Base-by-base conservation (phyloP, 371 early-diverging fungal species). In the Lichtheimia ramosa region DNA sequence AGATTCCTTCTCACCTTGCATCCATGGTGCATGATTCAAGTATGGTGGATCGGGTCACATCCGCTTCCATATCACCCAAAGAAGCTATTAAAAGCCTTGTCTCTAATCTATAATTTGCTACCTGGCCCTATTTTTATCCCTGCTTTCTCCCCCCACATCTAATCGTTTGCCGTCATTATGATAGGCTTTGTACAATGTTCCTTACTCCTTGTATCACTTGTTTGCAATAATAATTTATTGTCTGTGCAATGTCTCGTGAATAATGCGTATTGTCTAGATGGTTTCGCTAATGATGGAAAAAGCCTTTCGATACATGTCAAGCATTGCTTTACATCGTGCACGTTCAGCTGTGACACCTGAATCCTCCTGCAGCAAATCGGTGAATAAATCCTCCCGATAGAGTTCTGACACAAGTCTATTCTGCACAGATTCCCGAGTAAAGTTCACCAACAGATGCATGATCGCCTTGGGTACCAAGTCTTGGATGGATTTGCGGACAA, bases 401-500 rank as follows among this genome's bases (percentile, higher is more conserved):
- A 96, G 78, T 46, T 83, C 84, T 18, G 89, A 74, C 5, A 96
- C 95, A 18, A 96, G 77, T 20, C 88, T 82, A 71, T 91, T 89
- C 65, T 95, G 96, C 49, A 95, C 84, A 21, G 76, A 67, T 58
- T 91, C 86, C 60, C 89, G 86, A 15, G 89, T 86, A 64, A 86
- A 80, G 62, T 92, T 90, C 39, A 93, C 92, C 43, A 93, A 70
- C 50, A 92, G 61, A 64, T 90, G 90, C 93, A 96, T 95, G 59
- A 95, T 88, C 0, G 96, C 93, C 68, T 96, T 96, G 12, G 97
- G 97, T 3, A 96, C 94, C 61, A 92, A 72, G 56, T 96, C 96
- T 65, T 92, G 88, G 41, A 95, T 87, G 12, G 87, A 83, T 71
- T 91, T 91, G 61, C 93, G 85, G 8, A 93, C 87, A 63, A 94